Evolutionary conservation across 345 rosid species (phyloP), one percentile per base, ranked within the genome.

Genomic region (Pistacia vera): DNA sequence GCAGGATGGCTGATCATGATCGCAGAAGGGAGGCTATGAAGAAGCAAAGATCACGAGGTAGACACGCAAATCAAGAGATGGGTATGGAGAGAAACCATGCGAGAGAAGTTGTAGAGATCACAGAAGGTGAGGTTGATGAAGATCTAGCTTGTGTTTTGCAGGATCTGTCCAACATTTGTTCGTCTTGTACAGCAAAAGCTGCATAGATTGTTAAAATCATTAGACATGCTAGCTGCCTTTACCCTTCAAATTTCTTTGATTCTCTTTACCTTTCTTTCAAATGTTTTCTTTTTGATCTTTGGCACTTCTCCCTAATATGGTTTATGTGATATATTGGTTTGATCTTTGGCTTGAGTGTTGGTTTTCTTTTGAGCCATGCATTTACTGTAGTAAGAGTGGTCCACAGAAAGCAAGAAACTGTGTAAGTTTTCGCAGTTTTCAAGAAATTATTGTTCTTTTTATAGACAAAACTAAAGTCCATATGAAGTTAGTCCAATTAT

Each of bases 1-100:
- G 69, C 75, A 86, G 92, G 80, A 80, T 89, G 76, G 86, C 84
- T 49, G 92, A 89, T 83, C 92, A 89, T 72, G 90, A 89, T 38
- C 79, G 60, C 68, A 86, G 88, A 78, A 82, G 90, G 71, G 85
- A 86, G 61, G 82, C 75, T 33, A 81, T 89, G 72, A 82, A 81
- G 76, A 86, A 76, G 75, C 82, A 55, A 69, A 85, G 78, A 70
- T 56, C 81, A 52, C 44, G 56, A 72, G 79, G 11, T 9, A 68
- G 75, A 56, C 79, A 38, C 35, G 79, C 55, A 51, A 71, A 79
- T 75, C 81, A 68, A 36, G 88, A 74, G 5, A 77, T 81, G 78
- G 77, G 63, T 81, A 49, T 38, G 36, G 59, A 71, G 33, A 71
- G 79, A 75, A 68, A 44, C 65, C 18, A 51, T 38, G 62, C 38